Percentiles rank a stretch among this genome's conserved stretches.
phyloP scores from a whole-genome alignment of 768 basidiomycete species.

The Tricholoma sp. region DNA sequence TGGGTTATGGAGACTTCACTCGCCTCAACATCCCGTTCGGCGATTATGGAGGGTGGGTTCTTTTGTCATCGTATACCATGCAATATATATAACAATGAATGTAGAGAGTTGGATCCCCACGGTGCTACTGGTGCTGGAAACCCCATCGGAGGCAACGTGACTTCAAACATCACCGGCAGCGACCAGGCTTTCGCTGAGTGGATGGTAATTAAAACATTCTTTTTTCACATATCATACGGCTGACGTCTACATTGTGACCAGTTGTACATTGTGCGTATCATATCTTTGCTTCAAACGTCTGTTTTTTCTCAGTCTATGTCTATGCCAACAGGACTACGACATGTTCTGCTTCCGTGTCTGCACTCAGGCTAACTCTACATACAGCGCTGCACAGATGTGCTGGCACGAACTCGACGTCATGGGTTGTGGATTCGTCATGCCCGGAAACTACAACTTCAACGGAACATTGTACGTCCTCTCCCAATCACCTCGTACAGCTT shows the following conservation, averaged over 20 bases:
- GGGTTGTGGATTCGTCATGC: slow-evolving; percentile 44
- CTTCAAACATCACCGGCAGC: slow-evolving; percentile 34
- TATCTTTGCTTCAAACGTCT: not conserved
- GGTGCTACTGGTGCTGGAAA: slow-evolving; percentile 36
- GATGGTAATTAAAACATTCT: slow-evolving; percentile 28
- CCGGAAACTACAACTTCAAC: slow-evolving; percentile 38
- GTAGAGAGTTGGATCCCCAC: slow-evolving; percentile 40
- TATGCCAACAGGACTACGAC: slow-evolving; percentile 21
- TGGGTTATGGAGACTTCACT: slow-evolving; percentile 39
- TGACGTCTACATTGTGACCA: slow-evolving; percentile 5
- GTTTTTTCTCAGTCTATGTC: not conserved
- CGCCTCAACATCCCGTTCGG: slow-evolving; percentile 33
- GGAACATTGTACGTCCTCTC: slow-evolving; percentile 32
- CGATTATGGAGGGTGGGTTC: slow-evolving; percentile 34
- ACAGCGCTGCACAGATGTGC: slow-evolving; percentile 37
- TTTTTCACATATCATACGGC: not conserved
- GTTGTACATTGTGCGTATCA: slow-evolving; percentile 26
- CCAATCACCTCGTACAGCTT: not conserved
- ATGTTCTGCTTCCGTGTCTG: slow-evolving; percentile 40
- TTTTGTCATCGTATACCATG: not conserved
- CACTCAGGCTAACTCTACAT: slow-evolving; percentile 39
- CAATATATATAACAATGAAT: not conserved
- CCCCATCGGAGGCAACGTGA: slow-evolving; percentile 42
- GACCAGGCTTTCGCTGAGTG: slow-evolving; percentile 35
- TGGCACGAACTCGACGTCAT: slow-evolving; percentile 42